phyloP scores from a whole-genome alignment of 176 grass and related monocot species.

The Thalia dealbata region DNA sequence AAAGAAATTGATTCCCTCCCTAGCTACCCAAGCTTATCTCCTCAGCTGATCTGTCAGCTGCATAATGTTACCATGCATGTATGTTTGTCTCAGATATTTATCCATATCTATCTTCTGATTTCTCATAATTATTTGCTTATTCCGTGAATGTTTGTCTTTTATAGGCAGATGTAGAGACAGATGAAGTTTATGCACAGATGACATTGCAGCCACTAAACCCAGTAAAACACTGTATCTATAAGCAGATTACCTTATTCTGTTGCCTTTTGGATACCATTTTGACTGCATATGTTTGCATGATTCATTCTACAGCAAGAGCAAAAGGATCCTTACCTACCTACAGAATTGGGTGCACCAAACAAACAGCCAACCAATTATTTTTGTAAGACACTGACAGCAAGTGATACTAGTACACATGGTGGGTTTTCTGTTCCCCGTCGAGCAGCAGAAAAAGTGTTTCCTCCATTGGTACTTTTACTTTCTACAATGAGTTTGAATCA shows the following conservation, averaged over 20 bases:
- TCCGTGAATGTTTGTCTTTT: not conserved
- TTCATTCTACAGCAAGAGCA: slow-evolving; percentile 73
- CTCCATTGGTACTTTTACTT: slow-evolving; percentile 65
- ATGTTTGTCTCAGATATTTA: slow-evolving; percentile 19
- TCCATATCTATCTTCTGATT: too few relatives aligned
- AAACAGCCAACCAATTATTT: slow-evolving; percentile 99
- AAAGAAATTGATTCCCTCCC: slow-evolving; percentile 94
- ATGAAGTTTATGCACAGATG: slow-evolving; percentile 99
- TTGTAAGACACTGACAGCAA: slow-evolving; percentile 96
- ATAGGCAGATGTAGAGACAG: slow-evolving; percentile 91
- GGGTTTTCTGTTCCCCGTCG: slow-evolving; percentile 99
- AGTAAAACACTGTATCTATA: slow-evolving; percentile 32
- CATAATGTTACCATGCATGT: slow-evolving; percentile 99
- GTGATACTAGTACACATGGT: slow-evolving; percentile 97
- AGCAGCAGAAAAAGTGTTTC: slow-evolving; percentile 98
- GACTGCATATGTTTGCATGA: not conserved
- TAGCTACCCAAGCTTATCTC: slow-evolving; percentile 82
- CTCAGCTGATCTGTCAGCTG: slow-evolving; percentile 92
- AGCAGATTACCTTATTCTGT: slow-evolving; percentile 4
- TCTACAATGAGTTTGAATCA: not conserved
- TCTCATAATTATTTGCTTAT: not conserved
- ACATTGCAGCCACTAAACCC: slow-evolving; percentile 84
- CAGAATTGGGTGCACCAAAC: slow-evolving; percentile 70
- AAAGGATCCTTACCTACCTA: slow-evolving; percentile 84
- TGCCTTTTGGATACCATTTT: not conserved